Percentiles rank a stretch among this genome's conserved stretches.
phyloP scores from a whole-genome alignment of 1,284 basidiomycete species.

The Tremellales sp. region DNA sequence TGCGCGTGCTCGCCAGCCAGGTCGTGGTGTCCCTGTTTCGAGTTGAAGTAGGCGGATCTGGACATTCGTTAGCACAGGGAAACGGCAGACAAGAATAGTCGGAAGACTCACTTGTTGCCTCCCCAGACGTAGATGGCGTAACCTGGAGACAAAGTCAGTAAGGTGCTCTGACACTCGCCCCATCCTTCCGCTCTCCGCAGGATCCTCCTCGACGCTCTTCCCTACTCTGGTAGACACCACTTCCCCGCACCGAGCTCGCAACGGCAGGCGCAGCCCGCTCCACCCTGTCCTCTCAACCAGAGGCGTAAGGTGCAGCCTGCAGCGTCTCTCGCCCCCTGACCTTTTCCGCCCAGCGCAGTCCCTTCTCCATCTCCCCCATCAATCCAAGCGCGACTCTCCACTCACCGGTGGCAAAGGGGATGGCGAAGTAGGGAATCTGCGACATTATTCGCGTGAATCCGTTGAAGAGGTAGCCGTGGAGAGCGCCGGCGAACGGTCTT shows the following conservation, averaged over 20 bases:
- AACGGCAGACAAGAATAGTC: not conserved
- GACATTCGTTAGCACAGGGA: not conserved
- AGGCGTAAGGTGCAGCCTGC: too few relatives aligned
- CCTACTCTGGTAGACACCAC: too few relatives aligned
- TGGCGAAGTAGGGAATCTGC: conserved; percentile 72
- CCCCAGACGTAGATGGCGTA: conserved; percentile 82
- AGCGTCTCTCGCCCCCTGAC: too few relatives aligned
- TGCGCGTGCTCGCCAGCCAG: too few relatives aligned
- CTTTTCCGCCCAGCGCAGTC: not conserved
- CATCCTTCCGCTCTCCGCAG: too few relatives aligned
- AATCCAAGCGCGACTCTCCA: conserved; percentile 21
- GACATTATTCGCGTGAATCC: conserved; percentile 72
- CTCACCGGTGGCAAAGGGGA: conserved; percentile 75
- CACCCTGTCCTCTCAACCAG: too few relatives aligned
- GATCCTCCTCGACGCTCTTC: too few relatives aligned
- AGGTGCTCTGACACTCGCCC: not conserved
- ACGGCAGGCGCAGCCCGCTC: too few relatives aligned
- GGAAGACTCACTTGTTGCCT: conserved; percentile 53
- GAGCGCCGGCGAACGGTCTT: conserved; percentile 64
- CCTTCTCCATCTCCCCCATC: too few relatives aligned
- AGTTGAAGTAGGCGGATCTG: conserved; percentile 47
- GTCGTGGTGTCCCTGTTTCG: conserved; percentile 47
- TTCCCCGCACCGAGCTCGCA: too few relatives aligned
- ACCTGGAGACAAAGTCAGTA: conserved; percentile 52
- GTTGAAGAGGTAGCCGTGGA: conserved; percentile 79